Percentiles rank a stretch among this genome's conserved stretches.
Conservation (phyloP, 2,329 filamentous ascomycete species). For the Drechslerella coelobrocha region DNA sequence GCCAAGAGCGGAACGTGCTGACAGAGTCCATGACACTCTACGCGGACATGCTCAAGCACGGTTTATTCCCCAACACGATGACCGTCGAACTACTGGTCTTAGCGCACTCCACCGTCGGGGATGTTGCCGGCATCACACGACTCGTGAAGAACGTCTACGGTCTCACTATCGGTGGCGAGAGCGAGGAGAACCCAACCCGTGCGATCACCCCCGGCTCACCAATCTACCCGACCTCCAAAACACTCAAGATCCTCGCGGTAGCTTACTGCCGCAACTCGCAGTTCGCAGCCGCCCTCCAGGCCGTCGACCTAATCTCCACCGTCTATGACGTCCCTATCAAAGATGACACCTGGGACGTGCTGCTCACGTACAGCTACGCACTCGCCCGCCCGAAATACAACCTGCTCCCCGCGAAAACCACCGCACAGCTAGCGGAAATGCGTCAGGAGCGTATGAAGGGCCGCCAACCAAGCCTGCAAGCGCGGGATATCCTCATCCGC, state of each 20-base stretch:
- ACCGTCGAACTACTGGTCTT: constrained; percentile 41
- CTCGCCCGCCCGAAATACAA: constrained; percentile 39
- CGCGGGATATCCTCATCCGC: constrained; percentile 42
- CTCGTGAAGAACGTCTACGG: constrained; percentile 42
- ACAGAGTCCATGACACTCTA: constrained; percentile 37
- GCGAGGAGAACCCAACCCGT: constrained; percentile 6
- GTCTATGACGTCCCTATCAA: constrained; percentile 29
- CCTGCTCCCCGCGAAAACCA: constrained; percentile 20
- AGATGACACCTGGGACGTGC: constrained; percentile 41
- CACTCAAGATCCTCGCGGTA: constrained; percentile 24
- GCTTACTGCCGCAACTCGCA: constrained; percentile 42
- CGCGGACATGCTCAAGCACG: constrained; percentile 40
- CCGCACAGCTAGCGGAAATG: constrained; percentile 23
- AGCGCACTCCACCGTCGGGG: constrained; percentile 23
- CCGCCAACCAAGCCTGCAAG: constrained; percentile 27
- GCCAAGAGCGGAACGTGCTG: constrained; percentile 10
- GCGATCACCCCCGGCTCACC: constrained; percentile 36
- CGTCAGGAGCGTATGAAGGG: constrained; percentile 23
- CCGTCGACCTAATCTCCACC: constrained; percentile 28
- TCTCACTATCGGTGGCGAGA: constrained; percentile 21
- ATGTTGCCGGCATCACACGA: constrained; percentile 23
- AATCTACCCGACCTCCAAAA: constrained; percentile 28
- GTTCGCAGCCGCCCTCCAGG: constrained; percentile 35
- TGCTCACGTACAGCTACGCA: constrained; percentile 45
- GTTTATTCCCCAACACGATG: constrained; percentile 40